phyloP scores from a whole-genome alignment of 208 protist genomes.

The Trypanosomatidae sp. region DNA sequence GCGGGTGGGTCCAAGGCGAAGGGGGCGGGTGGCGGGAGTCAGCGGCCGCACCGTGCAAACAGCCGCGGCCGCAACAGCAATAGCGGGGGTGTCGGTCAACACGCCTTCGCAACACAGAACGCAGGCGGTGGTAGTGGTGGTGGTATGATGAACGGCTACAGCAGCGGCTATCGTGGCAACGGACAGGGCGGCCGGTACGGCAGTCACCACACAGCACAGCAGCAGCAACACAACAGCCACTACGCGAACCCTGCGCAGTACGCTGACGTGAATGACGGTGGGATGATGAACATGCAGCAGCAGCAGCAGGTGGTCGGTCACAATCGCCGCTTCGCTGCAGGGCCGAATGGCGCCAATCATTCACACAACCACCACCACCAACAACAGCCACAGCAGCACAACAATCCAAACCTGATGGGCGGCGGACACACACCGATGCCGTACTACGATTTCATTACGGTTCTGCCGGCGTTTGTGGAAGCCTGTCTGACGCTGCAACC shows the following conservation, averaged over 20 bases:
- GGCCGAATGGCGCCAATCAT: neutral
- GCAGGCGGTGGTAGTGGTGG: too few species aligned
- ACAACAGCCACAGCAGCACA: constrained; percentile 2
- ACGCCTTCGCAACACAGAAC: too few species aligned
- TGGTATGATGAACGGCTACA: neutral
- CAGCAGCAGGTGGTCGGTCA: too few species aligned
- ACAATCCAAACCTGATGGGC: too few species aligned
- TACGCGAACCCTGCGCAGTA: too few species aligned
- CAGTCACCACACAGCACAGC: neutral
- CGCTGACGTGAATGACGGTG: neutral
- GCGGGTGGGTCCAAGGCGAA: neutral
- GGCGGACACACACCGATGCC: constrained; percentile 16
- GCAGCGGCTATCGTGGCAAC: neutral
- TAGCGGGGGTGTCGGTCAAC: too few species aligned
- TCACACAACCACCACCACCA: neutral
- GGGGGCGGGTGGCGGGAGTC: too few species aligned
- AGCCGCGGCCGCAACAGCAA: constrained; percentile 10
- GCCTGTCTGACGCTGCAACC: constrained; percentile 54
- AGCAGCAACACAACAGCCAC: neutral
- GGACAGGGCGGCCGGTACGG: neutral
- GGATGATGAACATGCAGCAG: constrained; percentile 6
- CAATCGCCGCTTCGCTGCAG: neutral
- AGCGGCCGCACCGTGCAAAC: neutral
- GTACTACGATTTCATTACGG: constrained; percentile 57
- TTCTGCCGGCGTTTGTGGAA: constrained; percentile 57